These are phyloP conservation scores for Scortechinia acanthostroma DNA, from an alignment of 2,329 filamentous ascomycete genomes.

Conservation along the genomic window DNA sequence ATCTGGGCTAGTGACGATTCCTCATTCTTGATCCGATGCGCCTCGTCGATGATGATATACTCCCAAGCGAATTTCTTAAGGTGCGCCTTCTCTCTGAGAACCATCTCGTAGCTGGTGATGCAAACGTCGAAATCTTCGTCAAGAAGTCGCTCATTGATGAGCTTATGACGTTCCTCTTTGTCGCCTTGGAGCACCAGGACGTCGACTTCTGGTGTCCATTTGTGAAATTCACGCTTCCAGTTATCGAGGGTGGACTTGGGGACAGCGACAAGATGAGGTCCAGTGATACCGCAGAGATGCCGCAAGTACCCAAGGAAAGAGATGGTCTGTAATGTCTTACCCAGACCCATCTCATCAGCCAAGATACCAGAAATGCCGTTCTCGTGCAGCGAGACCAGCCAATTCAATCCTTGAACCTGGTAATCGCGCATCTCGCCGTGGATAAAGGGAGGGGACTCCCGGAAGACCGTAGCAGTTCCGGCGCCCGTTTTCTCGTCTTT, in stretches of 20 bases:
- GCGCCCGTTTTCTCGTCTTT: constrained; percentile 85
- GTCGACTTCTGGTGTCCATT: constrained; percentile 83
- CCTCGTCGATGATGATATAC: constrained; percentile 97
- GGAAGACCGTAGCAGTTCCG: constrained; percentile 81
- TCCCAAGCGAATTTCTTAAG: constrained; percentile 85
- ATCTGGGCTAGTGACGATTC: constrained; percentile 88
- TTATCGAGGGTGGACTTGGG: constrained; percentile 88
- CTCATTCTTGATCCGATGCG: constrained; percentile 93
- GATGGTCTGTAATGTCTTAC: constrained; percentile 88
- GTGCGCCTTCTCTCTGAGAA: constrained; percentile 78
- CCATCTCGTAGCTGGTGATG: constrained; percentile 93
- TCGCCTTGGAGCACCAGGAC: constrained; percentile 86
- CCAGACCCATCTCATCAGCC: constrained; percentile 87
- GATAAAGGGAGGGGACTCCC: constrained; percentile 87
- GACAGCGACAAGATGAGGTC: constrained; percentile 84
- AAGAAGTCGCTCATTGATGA: constrained; percentile 43
- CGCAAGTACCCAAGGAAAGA: constrained; percentile 79
- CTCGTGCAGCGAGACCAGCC: constrained; percentile 76
- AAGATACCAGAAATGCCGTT: constrained; percentile 88
- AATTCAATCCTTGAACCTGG: constrained; percentile 87
- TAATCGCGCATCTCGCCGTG: constrained; percentile 86
- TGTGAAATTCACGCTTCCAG: constrained; percentile 88
- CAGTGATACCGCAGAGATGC: constrained; percentile 75
- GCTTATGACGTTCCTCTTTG: constrained; percentile 66
- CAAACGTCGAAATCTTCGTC: constrained; percentile 77